These are phyloP conservation scores for Pseudomassariella vexata DNA, from an alignment of 2,329 filamentous ascomycete species.

Conservation along the genomic window DNA sequence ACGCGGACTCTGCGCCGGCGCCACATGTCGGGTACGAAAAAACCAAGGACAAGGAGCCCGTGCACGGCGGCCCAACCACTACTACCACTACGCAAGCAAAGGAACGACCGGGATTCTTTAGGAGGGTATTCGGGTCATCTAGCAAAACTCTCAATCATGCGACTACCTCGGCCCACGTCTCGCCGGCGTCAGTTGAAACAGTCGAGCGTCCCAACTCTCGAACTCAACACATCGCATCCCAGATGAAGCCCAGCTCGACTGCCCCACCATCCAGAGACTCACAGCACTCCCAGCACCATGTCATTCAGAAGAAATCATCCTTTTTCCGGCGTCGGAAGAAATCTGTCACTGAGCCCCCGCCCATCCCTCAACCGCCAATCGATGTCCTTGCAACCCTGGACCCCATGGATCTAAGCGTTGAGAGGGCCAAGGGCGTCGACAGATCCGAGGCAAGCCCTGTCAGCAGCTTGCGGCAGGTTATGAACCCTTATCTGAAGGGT, in stretches of 20 bases:
- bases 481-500: constrained; percentile 69
- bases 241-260: constrained; percentile 38
- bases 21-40: constrained; percentile 56
- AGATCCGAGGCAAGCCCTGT: constrained; percentile 54
- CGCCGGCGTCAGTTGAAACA: constrained; percentile 30
- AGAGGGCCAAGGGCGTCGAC: constrained; percentile 22
- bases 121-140: constrained; percentile 79
- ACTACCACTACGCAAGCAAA: constrained; percentile 41
- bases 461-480: constrained; percentile 77
- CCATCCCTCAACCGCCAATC: constrained; percentile 30
- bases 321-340: constrained; percentile 95
- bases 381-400: constrained; percentile 16
- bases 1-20: constrained; percentile 48
- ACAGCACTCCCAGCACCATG: constrained; percentile 35
- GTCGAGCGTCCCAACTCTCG: constrained; percentile 32
- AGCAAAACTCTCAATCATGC: constrained; percentile 38
- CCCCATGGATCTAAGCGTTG: constrained; percentile 25
- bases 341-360: constrained; percentile 69
- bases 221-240: constrained; percentile 36
- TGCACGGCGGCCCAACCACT: constrained; percentile 35
- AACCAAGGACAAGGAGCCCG: constrained; percentile 49
- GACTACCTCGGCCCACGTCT: constrained; percentile 21
- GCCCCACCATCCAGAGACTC: constrained; percentile 48
- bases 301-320: constrained; percentile 84
- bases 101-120: constrained; percentile 83